phyloP scores from a whole-genome alignment of 345 rosid genomes.

The Abelmoschus esculentus region DNA sequence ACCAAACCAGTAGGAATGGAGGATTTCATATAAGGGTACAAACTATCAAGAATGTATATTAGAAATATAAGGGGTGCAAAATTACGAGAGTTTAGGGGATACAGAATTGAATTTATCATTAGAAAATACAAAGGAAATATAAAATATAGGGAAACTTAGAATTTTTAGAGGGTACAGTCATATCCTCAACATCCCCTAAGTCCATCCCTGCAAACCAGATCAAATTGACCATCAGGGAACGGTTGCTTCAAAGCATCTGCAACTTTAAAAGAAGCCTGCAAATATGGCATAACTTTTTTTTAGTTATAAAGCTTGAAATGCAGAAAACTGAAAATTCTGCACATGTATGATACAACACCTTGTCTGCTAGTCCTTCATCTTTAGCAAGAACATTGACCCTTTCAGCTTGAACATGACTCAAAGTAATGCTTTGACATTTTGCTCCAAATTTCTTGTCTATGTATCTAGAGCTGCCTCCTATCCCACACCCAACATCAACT shows the following conservation, averaged over 20 bases:
- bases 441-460: slow-evolving; percentile 64
- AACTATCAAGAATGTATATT: too few species aligned
- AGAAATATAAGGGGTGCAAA: too few species aligned
- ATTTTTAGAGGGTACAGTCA: too few species aligned
- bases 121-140: too few species aligned
- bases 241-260: slow-evolving; percentile 47
- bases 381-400: slow-evolving; percentile 71
- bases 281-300: background rate
- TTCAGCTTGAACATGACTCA: slow-evolving; percentile 75
- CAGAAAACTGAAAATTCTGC: background rate
- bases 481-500: slow-evolving; percentile 94
- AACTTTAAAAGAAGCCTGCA: slow-evolving; percentile 70
- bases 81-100: too few species aligned
- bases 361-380: slow-evolving; percentile 51
- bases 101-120: too few species aligned
- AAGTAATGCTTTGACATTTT: slow-evolving; percentile 57
- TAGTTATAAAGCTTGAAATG: background rate
- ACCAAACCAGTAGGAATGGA: too few species aligned
- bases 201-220: too few species aligned
- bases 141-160: too few species aligned
- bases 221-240: too few species aligned
- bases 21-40: too few species aligned
- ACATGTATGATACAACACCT: slow-evolving; percentile 27
- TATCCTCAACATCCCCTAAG: too few species aligned
- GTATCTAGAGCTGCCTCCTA: slow-evolving; percentile 90